Percentiles rank a stretch among this genome's conserved stretches.
Conservation (phyloP, 208 protist species). For the Wallacemonas sp. region DNA sequence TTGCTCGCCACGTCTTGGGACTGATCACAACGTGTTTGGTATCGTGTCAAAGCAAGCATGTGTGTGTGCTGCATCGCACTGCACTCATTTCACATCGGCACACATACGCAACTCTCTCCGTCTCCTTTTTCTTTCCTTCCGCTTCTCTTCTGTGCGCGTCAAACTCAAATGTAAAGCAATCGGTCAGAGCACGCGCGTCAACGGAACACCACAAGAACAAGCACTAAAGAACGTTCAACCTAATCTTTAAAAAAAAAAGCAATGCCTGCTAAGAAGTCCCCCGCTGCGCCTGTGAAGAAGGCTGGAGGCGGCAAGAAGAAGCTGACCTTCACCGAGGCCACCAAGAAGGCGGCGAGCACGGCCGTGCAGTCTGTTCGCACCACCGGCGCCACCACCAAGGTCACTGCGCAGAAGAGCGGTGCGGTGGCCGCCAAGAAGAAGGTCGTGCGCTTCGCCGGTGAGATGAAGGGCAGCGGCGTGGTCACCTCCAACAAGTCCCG, state of each 20-base stretch:
- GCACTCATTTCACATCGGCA: too few relatives aligned
- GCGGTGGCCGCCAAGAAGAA: constrained; percentile 29
- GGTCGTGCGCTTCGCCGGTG: constrained; percentile 19
- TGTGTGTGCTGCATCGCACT: neutral
- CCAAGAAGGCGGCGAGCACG: constrained; percentile 25
- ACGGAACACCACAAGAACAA: neutral
- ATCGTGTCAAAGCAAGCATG: neutral
- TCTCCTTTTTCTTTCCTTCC: neutral
- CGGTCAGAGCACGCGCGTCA: neutral
- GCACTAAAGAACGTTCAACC: too few relatives aligned
- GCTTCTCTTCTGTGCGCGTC: neutral
- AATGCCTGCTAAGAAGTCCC: constrained; percentile 23
- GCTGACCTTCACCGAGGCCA: constrained; percentile 24
- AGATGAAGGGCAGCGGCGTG: constrained; percentile 40
- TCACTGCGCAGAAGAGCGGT: neutral
- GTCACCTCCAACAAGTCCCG: constrained; percentile 34
- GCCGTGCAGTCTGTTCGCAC: constrained; percentile 26
- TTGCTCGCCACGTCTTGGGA: too few relatives aligned
- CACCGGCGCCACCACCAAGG: constrained; percentile 1
- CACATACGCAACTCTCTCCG: neutral
- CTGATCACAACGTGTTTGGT: neutral
- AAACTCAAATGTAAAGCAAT: neutral
- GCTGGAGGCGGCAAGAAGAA: constrained; percentile 8
- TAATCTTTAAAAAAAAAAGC: neutral
- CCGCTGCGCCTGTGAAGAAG: constrained; percentile 9